Evolutionary conservation across 768 basidiomycete genomes (phyloP), one percentile per base, ranked within the genome.

Genomic region (Kockovaella imperatae): DNA sequence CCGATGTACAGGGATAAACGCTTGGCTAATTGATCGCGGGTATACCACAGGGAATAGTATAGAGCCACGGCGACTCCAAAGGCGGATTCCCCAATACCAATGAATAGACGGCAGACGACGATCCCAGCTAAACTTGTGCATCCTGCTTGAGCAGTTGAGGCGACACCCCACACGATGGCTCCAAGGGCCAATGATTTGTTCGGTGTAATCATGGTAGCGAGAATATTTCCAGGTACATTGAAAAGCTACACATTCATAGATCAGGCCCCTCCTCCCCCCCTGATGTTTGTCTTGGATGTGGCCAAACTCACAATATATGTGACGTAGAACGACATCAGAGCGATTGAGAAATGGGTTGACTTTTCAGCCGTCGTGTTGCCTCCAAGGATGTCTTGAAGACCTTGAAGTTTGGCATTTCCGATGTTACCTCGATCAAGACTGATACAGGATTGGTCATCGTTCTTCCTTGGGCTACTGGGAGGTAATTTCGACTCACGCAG

Each of bases 1-100:
- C 42, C 38, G 43, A 69, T 64, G 54, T 67, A 69, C 14, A 59
- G 32, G 1, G 54, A 62, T 35, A 62, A 28, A 0, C 68, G 50
- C 53, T 57, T 60, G 1, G 62, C 56, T 5, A 63, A 18, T 50
- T 68, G 59, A 2, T 30, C 34, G 15, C 47, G 46, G 3, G 23
- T 44, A 50, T 67, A 66, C 38, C 48, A 55, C 29, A 45, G 39
- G 0, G 50, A 45, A 17, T 45, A 50, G 40, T 55, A 45, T 23
- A 54, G 49, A 4, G 36, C 18, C 14, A 42, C 10, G 8, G 44
- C 42, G 13, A 29, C 18, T 20, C 39, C 50, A 35, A 52, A 54
- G 35, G 29, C 40, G 23, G 56, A 53, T 36, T 62, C 60, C 4
- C 60, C 57, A 13, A 62, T 32, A 24, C 66, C 65, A 32, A 67